phyloP scores from a whole-genome alignment of 176 grass and related monocot genomes.

The Bolboschoenus planiculmis region DNA sequence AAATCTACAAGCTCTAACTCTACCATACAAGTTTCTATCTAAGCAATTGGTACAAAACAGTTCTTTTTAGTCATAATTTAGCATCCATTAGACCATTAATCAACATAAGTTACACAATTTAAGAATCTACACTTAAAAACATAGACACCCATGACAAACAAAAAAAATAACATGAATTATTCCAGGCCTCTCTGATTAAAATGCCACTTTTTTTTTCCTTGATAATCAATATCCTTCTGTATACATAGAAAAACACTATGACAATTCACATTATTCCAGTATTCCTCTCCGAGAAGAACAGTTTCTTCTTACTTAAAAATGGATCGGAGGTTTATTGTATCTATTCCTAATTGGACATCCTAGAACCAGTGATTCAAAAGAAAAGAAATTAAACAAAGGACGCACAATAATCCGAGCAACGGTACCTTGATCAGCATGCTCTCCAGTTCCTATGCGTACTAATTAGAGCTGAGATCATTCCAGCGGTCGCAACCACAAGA shows the following conservation, averaged over 20 bases:
- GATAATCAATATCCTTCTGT: neutral
- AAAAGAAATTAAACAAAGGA: neutral
- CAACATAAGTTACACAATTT: neutral
- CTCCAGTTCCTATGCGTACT: slow-evolving; percentile 67
- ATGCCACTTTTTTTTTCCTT: neutral
- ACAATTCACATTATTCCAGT: slow-evolving; percentile 11
- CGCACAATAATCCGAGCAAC: neutral
- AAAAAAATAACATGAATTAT: neutral
- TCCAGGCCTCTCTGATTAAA: neutral
- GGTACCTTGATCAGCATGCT: slow-evolving; percentile 42
- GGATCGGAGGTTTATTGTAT: slow-evolving; percentile 8
- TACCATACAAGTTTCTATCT: neutral
- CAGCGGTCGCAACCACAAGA: slow-evolving; percentile 40
- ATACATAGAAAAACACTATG: neutral
- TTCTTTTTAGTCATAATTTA: neutral
- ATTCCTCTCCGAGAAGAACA: neutral
- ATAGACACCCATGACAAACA: neutral
- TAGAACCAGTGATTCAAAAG: slow-evolving; percentile 1
- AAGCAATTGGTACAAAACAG: neutral
- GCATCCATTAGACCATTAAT: neutral
- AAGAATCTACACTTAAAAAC: neutral
- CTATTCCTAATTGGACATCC: slow-evolving; percentile 4
- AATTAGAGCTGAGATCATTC: slow-evolving; percentile 56
- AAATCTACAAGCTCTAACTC: neutral
- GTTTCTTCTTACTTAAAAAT: neutral